phyloP scores from a whole-genome alignment of 1,139 yeast genomes.

The Hemisphaericaspora xylofermentans region DNA sequence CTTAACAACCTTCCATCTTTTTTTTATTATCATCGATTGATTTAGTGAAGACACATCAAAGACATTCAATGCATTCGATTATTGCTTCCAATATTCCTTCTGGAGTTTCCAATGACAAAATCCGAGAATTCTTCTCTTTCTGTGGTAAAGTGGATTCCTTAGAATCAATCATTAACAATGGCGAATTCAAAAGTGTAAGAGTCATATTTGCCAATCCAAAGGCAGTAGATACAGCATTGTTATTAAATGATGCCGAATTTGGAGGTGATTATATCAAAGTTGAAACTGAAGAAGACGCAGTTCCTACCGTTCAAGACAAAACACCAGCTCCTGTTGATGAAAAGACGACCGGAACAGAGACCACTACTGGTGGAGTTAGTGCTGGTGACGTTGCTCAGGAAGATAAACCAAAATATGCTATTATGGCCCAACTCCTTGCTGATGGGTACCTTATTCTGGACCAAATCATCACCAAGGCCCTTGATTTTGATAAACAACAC shows the following conservation, averaged over 20 bases:
- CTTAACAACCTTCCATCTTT: background rate
- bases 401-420: conserved; percentile 73
- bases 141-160: conserved; percentile 61
- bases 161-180: conserved; percentile 10
- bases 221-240: conserved; percentile 72
- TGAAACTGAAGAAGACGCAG: conserved; percentile 10
- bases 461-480: conserved; percentile 55
- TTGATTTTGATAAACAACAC: conserved; percentile 62
- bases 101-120: conserved; percentile 51
- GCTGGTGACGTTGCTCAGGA: conserved; percentile 63
- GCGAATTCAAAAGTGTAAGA: conserved; percentile 37
- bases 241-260: conserved; percentile 72
- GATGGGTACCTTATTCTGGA: conserved; percentile 72
- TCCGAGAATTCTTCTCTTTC: conserved; percentile 70
- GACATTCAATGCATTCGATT: conserved; percentile 36
- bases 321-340: conserved; percentile 26
- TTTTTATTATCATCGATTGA: background rate
- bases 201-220: conserved; percentile 57
- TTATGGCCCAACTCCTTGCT: conserved; percentile 73
- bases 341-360: conserved; percentile 19
- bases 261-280: conserved; percentile 57
- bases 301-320: conserved; percentile 15
- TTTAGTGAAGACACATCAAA: background rate
- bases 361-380: background rate
- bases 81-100: conserved; percentile 63